Evolutionary conservation across 164 flowering plant species (phyloP).

Genomic region (Nymphaea thermarum): DNA sequence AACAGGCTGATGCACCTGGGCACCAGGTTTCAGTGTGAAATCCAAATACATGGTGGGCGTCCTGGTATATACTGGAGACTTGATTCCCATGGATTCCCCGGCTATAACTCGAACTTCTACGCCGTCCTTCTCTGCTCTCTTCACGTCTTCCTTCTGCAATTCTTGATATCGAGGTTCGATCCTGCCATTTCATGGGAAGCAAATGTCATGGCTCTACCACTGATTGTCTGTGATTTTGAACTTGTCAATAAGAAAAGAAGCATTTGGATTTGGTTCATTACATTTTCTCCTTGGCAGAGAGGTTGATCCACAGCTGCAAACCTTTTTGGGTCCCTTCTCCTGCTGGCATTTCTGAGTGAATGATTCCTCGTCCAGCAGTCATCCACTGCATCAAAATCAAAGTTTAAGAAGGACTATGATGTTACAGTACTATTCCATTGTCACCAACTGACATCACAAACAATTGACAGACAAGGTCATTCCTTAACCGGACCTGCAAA

Average conservation of each 20-base stretch:
- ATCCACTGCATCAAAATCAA: conserved; percentile 46
- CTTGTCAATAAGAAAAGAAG: background rate
- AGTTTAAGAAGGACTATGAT: background rate
- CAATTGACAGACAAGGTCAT: background rate
- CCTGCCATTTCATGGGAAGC: conserved; percentile 26
- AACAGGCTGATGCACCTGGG: conserved; percentile 51
- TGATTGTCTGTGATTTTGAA: background rate
- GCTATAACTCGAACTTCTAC: conserved; percentile 65
- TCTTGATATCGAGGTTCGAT: conserved; percentile 78
- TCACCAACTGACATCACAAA: background rate
- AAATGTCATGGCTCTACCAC: too few relatives aligned
- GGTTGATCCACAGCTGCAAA: conserved; percentile 83
- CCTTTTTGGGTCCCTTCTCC: conserved; percentile 59
- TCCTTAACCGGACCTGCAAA: conserved; percentile 6
- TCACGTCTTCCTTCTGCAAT: conserved; percentile 33
- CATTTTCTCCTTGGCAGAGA: conserved; percentile 73
- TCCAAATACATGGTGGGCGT: conserved; percentile 88
- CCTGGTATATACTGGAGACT: conserved; percentile 60
- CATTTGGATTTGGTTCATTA: conserved; percentile 13
- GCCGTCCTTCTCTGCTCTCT: conserved; percentile 45
- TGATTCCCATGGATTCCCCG: conserved; percentile 60
- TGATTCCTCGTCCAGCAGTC: conserved; percentile 90
- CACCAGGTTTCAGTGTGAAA: conserved; percentile 59
- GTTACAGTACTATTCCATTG: background rate
- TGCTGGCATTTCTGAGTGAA: conserved; percentile 90